Evolutionary conservation across 78 protist species (phyloP), one percentile per base, ranked within the genome.

Genomic region (Acrasis kona): DNA sequence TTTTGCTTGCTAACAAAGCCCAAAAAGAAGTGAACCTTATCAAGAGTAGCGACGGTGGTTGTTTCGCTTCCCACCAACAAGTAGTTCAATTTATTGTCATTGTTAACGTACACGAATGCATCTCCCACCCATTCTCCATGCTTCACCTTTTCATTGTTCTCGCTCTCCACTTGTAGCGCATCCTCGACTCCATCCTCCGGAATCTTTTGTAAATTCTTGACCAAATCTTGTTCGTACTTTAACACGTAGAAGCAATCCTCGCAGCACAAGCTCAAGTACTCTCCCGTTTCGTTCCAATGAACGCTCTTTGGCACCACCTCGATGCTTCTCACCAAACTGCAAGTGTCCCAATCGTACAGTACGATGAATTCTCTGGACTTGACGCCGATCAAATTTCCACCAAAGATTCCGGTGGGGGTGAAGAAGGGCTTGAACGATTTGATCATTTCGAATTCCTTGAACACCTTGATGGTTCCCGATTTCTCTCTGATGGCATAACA

Each of bases 291-390:
- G 31, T 83, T 74, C 98, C 99, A 96, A 65, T 42, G 1, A 65
- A 96, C 95, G 31, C 80, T n/a, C 70, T 81, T 87, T 34, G 93
- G 92, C 29, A 31, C 39, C 12, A 81, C 91, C 36, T 94, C 97
- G 69, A 98, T 93, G 32, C 91, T 80, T 0, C 97, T 86, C 10
- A 96, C 82, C 7, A 92, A 76, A 31, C 78, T 71, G n/a, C 8
- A 38, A 38, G 74, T 57, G 31, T 88, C 92, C 99, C 99, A 98
- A 85, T 93, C 97, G 79, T 88, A 95, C 87, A 98, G 91, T 73
- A 3, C 7, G 9, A 73, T 2, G 5, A 40, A 35, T 40, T 72
- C 80, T 40, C 66, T 32, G 10, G 87, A 37, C 27, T 87, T 68
- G n/a, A 91, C 90, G 39, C 89, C 97, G 29, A 96, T 72, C 8